A percentile compares a stretch with the other conserved stretches of the same genome.
Conservation (phyloP, 2,329 filamentous ascomycete species). For the Penicillium nordicum region DNA sequence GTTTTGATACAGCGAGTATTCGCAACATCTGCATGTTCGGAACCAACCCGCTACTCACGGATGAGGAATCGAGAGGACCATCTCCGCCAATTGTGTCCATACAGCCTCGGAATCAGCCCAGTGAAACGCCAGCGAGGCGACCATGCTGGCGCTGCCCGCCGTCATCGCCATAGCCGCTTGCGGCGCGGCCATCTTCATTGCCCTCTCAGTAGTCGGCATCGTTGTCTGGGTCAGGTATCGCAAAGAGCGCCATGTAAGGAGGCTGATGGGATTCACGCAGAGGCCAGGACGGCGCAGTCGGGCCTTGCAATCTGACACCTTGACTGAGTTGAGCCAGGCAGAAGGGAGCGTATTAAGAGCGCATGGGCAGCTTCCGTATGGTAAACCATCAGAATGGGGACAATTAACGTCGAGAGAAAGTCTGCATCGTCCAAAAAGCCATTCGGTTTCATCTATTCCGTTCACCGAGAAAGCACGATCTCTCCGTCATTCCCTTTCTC, state of each 20-base stretch:
- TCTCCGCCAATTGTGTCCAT: neutral
- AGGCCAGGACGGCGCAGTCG: constrained; percentile 21
- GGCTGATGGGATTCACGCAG: constrained; percentile 23
- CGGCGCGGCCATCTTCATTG: constrained; percentile 34
- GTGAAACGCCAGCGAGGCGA: constrained; percentile 14
- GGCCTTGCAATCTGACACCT: constrained; percentile 27
- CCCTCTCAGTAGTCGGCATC: constrained; percentile 31
- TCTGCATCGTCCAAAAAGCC: constrained; percentile 19
- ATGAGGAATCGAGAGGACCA: constrained; percentile 8
- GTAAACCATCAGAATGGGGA: constrained; percentile 37
- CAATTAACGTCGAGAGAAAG: constrained; percentile 33
- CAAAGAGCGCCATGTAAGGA: constrained; percentile 32
- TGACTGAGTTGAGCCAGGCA: constrained; percentile 32
- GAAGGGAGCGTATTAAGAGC: constrained; percentile 32
- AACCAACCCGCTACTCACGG: neutral
- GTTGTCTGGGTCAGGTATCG: constrained; percentile 37
- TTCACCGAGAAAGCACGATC: constrained; percentile 31
- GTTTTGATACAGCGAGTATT: neutral
- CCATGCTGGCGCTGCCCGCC: constrained; percentile 33
- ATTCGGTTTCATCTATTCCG: constrained; percentile 22
- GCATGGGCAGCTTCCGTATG: constrained; percentile 36
- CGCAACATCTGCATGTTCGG: neutral
- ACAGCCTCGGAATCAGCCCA: neutral
- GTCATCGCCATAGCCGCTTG: constrained; percentile 37
- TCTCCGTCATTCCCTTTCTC: constrained; percentile 33